Evolutionary conservation across 441 rosid genomes (phyloP), one percentile per base, ranked within the genome.

Genomic region (Manihot esculenta): DNA sequence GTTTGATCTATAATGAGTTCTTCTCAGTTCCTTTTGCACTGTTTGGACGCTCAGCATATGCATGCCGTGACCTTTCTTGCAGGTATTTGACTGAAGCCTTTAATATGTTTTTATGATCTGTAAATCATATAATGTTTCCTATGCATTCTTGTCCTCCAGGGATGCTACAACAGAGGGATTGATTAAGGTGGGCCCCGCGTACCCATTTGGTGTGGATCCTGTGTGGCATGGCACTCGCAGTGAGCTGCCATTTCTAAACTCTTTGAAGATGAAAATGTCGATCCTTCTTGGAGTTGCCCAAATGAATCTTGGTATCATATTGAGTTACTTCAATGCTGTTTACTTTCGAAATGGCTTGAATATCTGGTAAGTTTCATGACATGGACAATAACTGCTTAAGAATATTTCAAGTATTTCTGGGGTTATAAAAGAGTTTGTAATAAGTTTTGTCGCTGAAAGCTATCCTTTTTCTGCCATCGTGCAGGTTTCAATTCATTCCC

Each of bases 191-290:
- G 77, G 85, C 35, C 87, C 84, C 44, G 55, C 98, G 66, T 96
- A 93, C 57, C 98, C 98, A 62, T 93, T 93, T 71, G 99, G 99
- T 30, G 87, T 93, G 62, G 99, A 93, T 86, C 98, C 99, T 59
- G 85, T 49, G 18, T 96, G 98, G 98, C 97, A 87, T 76, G 98
- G 99, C 59, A 70, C 75, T 66, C 97, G 97, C 48, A 87, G 92
- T 33, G 99, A 96, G 79, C 82, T 91, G 70, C 97, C 99, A 50
- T 96, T 88, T 77, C 90, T 96, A 27, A 91, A 93, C 85, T 96
- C 99, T 45, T 79, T 93, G 78, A 93, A 96, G 86, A 96, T 96
- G 99, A 93, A 96, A 80, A 89, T 96, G 97, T 96, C 99, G 21
- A 93, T 93, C 72, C 93, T 96, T 62, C 80, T 93, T 51, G 99